These are phyloP conservation scores for Streptanthus diversifolius DNA, from an alignment of 345 rosid species.

Conservation along the genomic window DNA sequence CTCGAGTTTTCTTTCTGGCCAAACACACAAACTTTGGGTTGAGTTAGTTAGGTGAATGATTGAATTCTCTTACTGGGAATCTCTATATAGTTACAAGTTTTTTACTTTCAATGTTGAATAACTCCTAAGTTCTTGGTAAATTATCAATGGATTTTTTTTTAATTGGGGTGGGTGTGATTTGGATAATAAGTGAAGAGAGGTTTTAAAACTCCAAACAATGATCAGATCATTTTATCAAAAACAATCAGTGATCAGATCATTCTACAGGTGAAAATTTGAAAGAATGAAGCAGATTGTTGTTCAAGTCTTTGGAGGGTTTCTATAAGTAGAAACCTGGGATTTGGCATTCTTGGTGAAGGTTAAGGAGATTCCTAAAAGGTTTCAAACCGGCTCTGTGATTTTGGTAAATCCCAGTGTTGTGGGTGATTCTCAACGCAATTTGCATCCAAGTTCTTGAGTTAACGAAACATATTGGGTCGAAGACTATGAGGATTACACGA, in stretches of 20 bases:
- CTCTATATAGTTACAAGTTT: background rate
- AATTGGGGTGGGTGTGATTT: background rate
- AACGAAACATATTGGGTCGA: conserved; percentile 27
- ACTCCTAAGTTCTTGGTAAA: background rate
- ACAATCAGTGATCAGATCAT: background rate
- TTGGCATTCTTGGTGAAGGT: background rate
- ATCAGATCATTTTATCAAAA: conserved; percentile 3
- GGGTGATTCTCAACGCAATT: background rate
- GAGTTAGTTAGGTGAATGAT: conserved; percentile 13
- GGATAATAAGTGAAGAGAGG: background rate
- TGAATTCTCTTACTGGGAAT: conserved; percentile 10
- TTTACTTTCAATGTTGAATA: background rate
- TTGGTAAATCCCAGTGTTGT: background rate
- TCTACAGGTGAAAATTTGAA: conserved; percentile 37
- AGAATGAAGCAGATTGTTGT: conserved; percentile 7
- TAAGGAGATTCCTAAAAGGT: background rate
- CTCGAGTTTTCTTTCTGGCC: conserved; percentile 1
- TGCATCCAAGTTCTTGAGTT: conserved; percentile 18
- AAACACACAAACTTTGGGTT: background rate
- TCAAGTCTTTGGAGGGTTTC: conserved; percentile 8
- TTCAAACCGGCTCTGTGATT: conserved; percentile 1
- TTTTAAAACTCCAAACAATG: background rate
- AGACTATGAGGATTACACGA: conserved; percentile 63
- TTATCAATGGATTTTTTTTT: background rate
- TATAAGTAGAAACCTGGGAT: background rate